Evolutionary conservation across 2,329 filamentous ascomycete species (phyloP), one percentile per base, ranked within the genome.

Genomic region (Hypoxylon sp.): DNA sequence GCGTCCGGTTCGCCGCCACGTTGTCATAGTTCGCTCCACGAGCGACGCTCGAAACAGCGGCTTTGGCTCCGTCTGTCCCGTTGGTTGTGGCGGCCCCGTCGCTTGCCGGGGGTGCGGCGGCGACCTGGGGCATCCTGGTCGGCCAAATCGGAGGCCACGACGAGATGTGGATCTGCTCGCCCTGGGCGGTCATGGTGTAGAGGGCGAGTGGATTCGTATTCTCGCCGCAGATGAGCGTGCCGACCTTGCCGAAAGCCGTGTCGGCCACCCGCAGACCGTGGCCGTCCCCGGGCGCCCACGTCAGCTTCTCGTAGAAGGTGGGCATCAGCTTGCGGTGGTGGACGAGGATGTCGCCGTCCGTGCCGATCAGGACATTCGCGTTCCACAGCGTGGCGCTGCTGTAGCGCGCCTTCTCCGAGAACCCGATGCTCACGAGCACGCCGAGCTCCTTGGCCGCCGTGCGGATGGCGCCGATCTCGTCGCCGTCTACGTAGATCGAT

Each of bases 61-160:
- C 20, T 26, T 57, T 51, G 0, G n/a, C 41, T 6, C 20, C 48
- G 4, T 2, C 10, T 10, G 11, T 34, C 32, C 30, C 30, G 30
- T 32, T 32, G 8, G 5, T 32, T 8, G 30, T 13, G 30, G 30
- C 34, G n/a, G 17, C n/a, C 37, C 10, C 37, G n/a, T 6, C 37
- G 37, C 37, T n/a, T 15, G 34, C 13, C 34, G 34, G 8, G 34
- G 50, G 11, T 1, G 51, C 6, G 6, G 46, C n/a, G 26, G 32
- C 15, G 4, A 44, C 49, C 20, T 41, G 24, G 10, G 70, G 59
- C 5, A 72, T 58, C 7, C 79, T 71, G 0, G 82, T 86, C 2
- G 84, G 84, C 84, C 84, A 86, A 1, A 84, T 76, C 0, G 83
- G 78, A 2, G 85, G 85, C 84, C 84, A 87, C 0, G 80, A 81